Evolutionary conservation across 2,329 filamentous ascomycete genomes (phyloP).

Genomic region (Sphaerulina populicola): DNA sequence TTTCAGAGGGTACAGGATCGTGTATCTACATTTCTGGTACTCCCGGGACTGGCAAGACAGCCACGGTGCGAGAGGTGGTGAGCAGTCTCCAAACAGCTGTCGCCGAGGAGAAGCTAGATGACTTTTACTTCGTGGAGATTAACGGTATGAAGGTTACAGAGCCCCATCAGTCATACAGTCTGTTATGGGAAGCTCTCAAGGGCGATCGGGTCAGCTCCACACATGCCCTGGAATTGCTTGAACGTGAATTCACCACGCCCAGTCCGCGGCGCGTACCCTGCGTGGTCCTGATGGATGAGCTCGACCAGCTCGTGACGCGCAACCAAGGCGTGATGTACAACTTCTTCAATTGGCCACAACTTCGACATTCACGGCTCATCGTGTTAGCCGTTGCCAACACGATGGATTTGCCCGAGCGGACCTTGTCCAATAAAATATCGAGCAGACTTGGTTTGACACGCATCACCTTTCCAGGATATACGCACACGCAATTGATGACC

Average conservation of each 20-base stretch:
- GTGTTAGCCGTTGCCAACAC: constrained; percentile 97
- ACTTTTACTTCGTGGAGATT: constrained; percentile 98
- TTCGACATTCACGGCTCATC: constrained; percentile 84
- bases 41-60: constrained; percentile 93
- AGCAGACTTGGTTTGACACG: constrained; percentile 74
- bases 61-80: constrained; percentile 91
- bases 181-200: constrained; percentile 93
- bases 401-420: constrained; percentile 95
- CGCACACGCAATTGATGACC: constrained; percentile 91
- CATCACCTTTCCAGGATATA: constrained; percentile 96
- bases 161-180: constrained; percentile 87
- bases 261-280: constrained; percentile 86
- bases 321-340: constrained; percentile 99
- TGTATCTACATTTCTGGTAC: constrained; percentile 99
- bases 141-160: constrained; percentile 99
- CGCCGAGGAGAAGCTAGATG: constrained; percentile 80
- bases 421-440: constrained; percentile 96
- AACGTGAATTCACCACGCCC: constrained; percentile 85
- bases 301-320: constrained; percentile 94
- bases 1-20: constrained; percentile 82
- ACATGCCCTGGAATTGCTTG: constrained; percentile 82
- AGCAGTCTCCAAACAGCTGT: constrained; percentile 82
- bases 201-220: constrained; percentile 86
- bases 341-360: constrained; percentile 97
- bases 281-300: constrained; percentile 95